phyloP scores from a whole-genome alignment of 352 stramenopile species.

The Phytopythium boreale region DNA sequence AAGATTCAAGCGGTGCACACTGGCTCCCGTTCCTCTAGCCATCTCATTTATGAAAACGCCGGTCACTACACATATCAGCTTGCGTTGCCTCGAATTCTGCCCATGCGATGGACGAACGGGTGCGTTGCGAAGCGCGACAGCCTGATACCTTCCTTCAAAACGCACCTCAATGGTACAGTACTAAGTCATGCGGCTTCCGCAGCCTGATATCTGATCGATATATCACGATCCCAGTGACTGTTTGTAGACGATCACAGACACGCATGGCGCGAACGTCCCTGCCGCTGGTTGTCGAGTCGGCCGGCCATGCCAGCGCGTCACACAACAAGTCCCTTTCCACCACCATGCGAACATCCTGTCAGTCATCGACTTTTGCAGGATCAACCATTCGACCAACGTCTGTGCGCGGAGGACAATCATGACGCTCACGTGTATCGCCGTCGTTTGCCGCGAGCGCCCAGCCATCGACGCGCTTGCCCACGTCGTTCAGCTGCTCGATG shows the following conservation, averaged over 20 bases:
- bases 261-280: too few species aligned
- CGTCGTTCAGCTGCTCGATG: not conserved
- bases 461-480: not conserved
- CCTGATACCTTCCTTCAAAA: too few species aligned
- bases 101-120: too few species aligned
- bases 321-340: not conserved
- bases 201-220: not conserved
- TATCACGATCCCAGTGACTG: not conserved
- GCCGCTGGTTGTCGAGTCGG: not conserved
- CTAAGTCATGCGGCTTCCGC: too few species aligned
- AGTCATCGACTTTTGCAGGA: not conserved
- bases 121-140: too few species aligned
- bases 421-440: not conserved
- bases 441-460: constrained; percentile 3
- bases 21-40: too few species aligned
- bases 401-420: not conserved
- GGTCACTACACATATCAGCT: too few species aligned
- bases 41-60: too few species aligned
- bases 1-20: too few species aligned
- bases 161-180: too few species aligned
- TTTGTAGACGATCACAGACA: not conserved
- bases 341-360: not conserved
- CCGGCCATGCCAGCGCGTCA: too few species aligned
- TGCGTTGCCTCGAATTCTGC: too few species aligned
- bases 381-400: not conserved